A percentile compares a stretch with the other conserved stretches of the same genome.
phyloP scores from a whole-genome alignment of 1,139 yeast genomes.

The Nakaseomyces kungkrabaensis region DNA sequence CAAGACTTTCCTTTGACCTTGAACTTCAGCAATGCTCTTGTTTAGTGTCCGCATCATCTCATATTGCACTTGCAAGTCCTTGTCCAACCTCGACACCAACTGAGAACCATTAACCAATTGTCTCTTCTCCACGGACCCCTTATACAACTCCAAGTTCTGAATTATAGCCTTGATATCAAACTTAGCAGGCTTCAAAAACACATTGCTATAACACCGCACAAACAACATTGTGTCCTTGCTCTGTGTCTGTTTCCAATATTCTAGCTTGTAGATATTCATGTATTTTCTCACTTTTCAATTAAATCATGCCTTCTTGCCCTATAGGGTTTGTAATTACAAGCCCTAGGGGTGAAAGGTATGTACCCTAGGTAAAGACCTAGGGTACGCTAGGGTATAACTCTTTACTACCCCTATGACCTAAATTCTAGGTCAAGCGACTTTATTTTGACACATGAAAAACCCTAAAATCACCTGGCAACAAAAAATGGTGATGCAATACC shows the following conservation, averaged over 20 bases:
- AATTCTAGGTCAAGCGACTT: no score
- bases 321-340: no score
- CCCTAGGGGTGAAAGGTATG: neutral
- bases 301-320: neutral
- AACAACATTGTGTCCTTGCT: neutral
- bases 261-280: no score
- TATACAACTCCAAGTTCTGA: constrained; percentile 32
- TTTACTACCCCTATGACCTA: no score
- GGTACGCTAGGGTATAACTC: neutral
- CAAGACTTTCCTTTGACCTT: constrained; percentile 24
- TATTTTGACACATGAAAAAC: no score
- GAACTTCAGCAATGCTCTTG: constrained; percentile 22
- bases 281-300: no score
- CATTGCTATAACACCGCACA: neutral
- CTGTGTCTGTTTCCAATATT: no score
- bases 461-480: neutral
- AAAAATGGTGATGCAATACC: neutral
- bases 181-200: constrained; percentile 32
- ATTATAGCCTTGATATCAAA: constrained; percentile 43
- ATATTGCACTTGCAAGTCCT: constrained; percentile 25
- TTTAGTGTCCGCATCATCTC: constrained; percentile 16
- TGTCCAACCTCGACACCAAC: constrained; percentile 29
- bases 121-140: constrained; percentile 41
- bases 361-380: neutral
- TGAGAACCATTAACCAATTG: constrained; percentile 28